Evolutionary conservation across 352 stramenopile genomes (phyloP), one percentile per base, ranked within the genome.

Genomic region (Globisporangium radiosum): DNA sequence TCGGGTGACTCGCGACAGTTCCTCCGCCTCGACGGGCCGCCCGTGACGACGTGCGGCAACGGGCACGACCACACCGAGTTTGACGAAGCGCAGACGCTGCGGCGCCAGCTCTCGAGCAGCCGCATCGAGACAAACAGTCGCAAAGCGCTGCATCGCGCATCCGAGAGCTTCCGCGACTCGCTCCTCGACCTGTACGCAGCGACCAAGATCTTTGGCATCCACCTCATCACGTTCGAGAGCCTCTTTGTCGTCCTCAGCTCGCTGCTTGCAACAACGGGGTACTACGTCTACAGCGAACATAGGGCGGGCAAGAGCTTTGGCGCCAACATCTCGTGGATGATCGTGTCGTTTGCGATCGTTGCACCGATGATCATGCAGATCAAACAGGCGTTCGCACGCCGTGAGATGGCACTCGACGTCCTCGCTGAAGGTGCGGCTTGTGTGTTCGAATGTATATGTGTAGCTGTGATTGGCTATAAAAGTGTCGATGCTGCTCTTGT

Each of bases 311-410:
- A 69, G 13, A 73, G 63, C 42, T 92, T 93, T 56, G 79, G 77
- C 36, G 80, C 81, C 56, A 95, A 95, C 60, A 83, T 95, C 50
- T 92, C 84, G 68, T 94, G 79, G 77, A 87, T 78, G 47, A 87
- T 91, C 63, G 72, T 91, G 47, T 79, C 81, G 10, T 90, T 95
- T 52, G 81, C 85, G 7, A 73, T 95, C 40, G 82, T 92, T 19
- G 87, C 84, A 54, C 85, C 85, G 14, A 88, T 92, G 78, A 95
- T 92, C 71, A 92, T 93, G 81, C 83, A 93, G 64, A 92, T 95
- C 71, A 75, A 73, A 14, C 83, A 95, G 61, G 85, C 85, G 14
- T 95, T 93, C 57, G 57, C 68, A 14, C 76, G 83, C 6, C 76
- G 85, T 44, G 85, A 95, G 62, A 59, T 86, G 54, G 83, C 85